Base-by-base conservation (phyloP, 2,329 filamentous ascomycete genomes). In the Fusarium odoratissimum region DNA sequence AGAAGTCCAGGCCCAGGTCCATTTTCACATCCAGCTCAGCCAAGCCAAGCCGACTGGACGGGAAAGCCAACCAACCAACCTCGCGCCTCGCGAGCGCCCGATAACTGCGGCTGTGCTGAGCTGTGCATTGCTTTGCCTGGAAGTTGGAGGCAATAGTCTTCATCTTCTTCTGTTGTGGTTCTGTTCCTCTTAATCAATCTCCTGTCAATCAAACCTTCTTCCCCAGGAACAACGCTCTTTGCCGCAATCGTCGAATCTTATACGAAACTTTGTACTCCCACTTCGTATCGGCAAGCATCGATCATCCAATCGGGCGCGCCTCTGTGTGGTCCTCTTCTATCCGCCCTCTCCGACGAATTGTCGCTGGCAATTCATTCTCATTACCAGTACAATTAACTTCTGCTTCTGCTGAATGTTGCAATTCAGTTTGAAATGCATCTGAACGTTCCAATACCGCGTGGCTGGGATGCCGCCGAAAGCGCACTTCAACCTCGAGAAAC, bases 361-460 rank as follows among this genome's bases (percentile, higher is more conserved):
- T 69, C 25, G 40, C 23, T 41, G 37, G 31, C 57, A 62, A 48
- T 40, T 33, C 45, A 48, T 44, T 45, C 37, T 61, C 38, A 49
- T 67, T 61, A 38, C 37, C 60, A 46, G 60, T 63, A 28, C 52
- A 63, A 57, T 42, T 35, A 37, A 30, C 60, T 56, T 59, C 45
- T 46, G 38, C 38, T 52, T 64, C 44, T 55, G 68, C 61, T 69
- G 58, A 54, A 72, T 75, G 72, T 62, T 66, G 63, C 65, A 69
- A 60, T 52, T 33, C 52, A 51, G 45, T 51, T 57, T 60, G 58
- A 73, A 61, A 77, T 77, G 76, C 60, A 78, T 64, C 40, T 77
- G 41, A 70, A 68, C 45, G 56, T 59, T 75, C 69, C 67, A 61
- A 64, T 71, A 49, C 60, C 62, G 63, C 69, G 73, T 69, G 68